Evolutionary conservation across 352 stramenopile genomes (phyloP), one percentile per base, ranked within the genome.

Genomic region (Phytophthora rubi): DNA sequence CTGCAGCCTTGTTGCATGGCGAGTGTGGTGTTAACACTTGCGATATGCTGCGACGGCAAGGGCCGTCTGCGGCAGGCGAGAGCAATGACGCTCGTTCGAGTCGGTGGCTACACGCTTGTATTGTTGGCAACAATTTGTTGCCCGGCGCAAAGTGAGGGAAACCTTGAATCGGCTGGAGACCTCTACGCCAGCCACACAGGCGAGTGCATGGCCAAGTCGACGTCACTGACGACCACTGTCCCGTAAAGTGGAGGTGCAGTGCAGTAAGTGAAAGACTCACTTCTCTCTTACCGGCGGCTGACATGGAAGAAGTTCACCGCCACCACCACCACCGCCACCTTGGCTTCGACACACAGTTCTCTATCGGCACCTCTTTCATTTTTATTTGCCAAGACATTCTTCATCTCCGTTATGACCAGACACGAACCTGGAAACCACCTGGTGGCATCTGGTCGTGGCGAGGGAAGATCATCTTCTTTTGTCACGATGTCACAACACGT

Each of bases 361-460:
- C 37, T 44, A n/a, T 44, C 12, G 37, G 37, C 4, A 13, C 12
- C 13, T 44, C 37, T 13, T 44, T 44, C 6, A 15, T 6, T 44
- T 44, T 30, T 3, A 30, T 30, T 30, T 44, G 37, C 37, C 37
- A 12, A 13, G 4, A 5, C 12, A 13, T n/a, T 44, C 60, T 54
- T n/a, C 4, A 35, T 6, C 7, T 13, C 51, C 51, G n/a, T 58
- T 68, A 54, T 30, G 51, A 16, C 44, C 63, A 65, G 63, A 23
- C 16, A 48, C 8, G 47, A 70, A 65, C 45, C 28, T 42, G 48
- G 59, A 71, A 71, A 71, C 65, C 65, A 71, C 49, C 18, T 71
- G 64, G 52, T 49, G 39, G 56, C 39, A 60, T 71, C 65, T 71
- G 65, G 51, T 71, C 26, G 26, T 30, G 26, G 26, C 26, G 26